A percentile compares a stretch with the other conserved stretches of the same genome.
These are phyloP conservation scores for Entophlyctis luteolus DNA, from an alignment of 192 early-diverging fungal species.

Conservation along the genomic window DNA sequence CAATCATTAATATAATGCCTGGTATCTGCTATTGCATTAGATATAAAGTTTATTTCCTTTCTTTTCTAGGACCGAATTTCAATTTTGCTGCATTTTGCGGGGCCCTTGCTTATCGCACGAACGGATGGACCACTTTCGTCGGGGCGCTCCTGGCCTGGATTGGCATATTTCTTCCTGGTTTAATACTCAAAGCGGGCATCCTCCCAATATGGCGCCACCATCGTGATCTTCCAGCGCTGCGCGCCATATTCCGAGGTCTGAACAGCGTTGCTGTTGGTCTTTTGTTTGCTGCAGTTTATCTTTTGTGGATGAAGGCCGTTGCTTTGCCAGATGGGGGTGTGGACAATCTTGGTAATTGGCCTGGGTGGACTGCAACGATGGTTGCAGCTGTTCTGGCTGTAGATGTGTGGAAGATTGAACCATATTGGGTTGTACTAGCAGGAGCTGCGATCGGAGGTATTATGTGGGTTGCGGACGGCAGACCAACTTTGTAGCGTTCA, in stretches of 20 bases:
- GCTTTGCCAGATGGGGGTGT: neutral
- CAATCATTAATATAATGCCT: constrained; percentile 51
- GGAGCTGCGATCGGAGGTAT: neutral
- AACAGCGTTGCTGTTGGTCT: constrained; percentile 64
- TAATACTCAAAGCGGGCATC: constrained; percentile 54
- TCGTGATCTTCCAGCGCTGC: constrained; percentile 37
- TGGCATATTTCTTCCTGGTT: constrained; percentile 61
- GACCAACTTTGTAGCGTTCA: too few relatives aligned
- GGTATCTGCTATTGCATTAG: constrained; percentile 60
- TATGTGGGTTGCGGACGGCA: neutral
- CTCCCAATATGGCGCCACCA: constrained; percentile 61
- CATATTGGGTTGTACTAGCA: neutral
- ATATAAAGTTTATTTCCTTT: constrained; percentile 49
- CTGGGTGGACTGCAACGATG: constrained; percentile 12
- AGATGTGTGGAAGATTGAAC: constrained; percentile 6
- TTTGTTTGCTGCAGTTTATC: constrained; percentile 58
- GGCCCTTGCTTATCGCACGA: constrained; percentile 47
- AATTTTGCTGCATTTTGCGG: constrained; percentile 66
- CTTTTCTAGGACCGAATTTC: constrained; percentile 57
- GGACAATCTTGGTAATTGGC: neutral
- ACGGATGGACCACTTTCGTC: constrained; percentile 27
- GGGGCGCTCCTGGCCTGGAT: constrained; percentile 54
- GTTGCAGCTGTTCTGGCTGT: constrained; percentile 11
- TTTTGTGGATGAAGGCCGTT: constrained; percentile 49
- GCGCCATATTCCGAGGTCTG: constrained; percentile 53